Evolutionary conservation across 352 stramenopile species (phyloP), one percentile per base, ranked within the genome.

Genomic region (Phytophthora fragariae): DNA sequence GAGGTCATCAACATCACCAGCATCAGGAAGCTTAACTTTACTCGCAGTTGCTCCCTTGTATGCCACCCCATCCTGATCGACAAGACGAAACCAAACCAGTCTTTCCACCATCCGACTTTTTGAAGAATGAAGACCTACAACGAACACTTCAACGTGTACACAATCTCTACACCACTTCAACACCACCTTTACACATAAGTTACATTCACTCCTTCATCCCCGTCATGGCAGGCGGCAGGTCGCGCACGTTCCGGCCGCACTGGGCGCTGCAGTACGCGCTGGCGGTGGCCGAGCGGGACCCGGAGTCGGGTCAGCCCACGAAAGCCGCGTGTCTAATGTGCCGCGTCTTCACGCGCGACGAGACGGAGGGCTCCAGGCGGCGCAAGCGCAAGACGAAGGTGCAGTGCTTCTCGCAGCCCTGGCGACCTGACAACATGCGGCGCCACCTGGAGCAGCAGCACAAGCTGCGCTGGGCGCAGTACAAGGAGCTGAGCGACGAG

Each of bases 351-450:
- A 29, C 49, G 9, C 70, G 70, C 17, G 70, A 77, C 54, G 70
- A 77, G 39, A 73, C 59, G 5, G 54, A 66, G 31, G 70, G 70
- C 21, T 37, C 65, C 27, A 67, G 70, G 52, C 72, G 72, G 31
- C 73, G 74, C 41, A 81, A 75, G 57, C 65, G 41, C 27, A 66
- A 59, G 60, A 72, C 60, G 8, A 68, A 65, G 17, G 65, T 81
- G 14, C 72, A 77, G 19, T 56, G 56, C 24, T 81, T 73, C 70
- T 63, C 74, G 17, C 57, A 33, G 10, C 74, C 74, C 2, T 81
- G 74, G 74, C 50, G 74, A 15, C 72, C 70, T 1, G 74, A 81
- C 58, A 76, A 81, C 44, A 81, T 81, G 70, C 70, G 65, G 46
- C 70, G 68, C 5, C 70, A 81, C 44, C 41, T 81, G 57, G 61